Evolutionary conservation across 192 early-diverging fungal species (phyloP).

Genomic region (Rhizophagus clarus): DNA sequence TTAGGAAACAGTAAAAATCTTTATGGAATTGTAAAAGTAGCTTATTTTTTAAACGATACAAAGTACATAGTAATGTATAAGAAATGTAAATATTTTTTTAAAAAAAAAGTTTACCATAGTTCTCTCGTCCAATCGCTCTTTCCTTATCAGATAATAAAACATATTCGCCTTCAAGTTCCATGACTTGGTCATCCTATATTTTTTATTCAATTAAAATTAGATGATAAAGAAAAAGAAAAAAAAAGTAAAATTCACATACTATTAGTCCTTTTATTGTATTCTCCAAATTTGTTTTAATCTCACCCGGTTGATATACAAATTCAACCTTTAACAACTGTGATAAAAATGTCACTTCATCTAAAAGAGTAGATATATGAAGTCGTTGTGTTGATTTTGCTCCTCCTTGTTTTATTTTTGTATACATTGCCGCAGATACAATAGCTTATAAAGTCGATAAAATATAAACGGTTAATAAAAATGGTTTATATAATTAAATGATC

Average conservation of each 20-base stretch:
- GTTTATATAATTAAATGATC: neutral
- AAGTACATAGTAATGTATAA: too few relatives aligned
- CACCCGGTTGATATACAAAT: constrained; percentile 78
- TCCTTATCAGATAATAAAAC: constrained; percentile 56
- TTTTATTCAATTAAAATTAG: neutral
- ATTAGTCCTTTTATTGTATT: constrained; percentile 61
- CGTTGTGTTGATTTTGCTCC: constrained; percentile 69
- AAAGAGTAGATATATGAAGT: constrained; percentile 55
- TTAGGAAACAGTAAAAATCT: constrained; percentile 82
- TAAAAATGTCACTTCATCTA: constrained; percentile 71
- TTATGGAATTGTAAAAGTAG: neutral
- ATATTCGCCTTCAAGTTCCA: constrained; percentile 49
- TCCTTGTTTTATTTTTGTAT: constrained; percentile 77
- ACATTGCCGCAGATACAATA: constrained; percentile 74
- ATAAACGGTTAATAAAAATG: neutral
- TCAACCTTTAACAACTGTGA: constrained; percentile 77
- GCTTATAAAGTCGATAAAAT: constrained; percentile 47
- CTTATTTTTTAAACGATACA: too few relatives aligned
- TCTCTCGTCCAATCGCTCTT: constrained; percentile 57
- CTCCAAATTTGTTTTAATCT: constrained; percentile 66
- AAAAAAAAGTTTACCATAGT: constrained; percentile 51
- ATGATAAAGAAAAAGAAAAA: neutral
- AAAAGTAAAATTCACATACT: constrained; percentile 23
- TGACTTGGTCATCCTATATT: constrained; percentile 47
- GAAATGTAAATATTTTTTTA: too few relatives aligned